phyloP scores from a whole-genome alignment of 345 rosid genomes.

The Mallotus nudiflorus region DNA sequence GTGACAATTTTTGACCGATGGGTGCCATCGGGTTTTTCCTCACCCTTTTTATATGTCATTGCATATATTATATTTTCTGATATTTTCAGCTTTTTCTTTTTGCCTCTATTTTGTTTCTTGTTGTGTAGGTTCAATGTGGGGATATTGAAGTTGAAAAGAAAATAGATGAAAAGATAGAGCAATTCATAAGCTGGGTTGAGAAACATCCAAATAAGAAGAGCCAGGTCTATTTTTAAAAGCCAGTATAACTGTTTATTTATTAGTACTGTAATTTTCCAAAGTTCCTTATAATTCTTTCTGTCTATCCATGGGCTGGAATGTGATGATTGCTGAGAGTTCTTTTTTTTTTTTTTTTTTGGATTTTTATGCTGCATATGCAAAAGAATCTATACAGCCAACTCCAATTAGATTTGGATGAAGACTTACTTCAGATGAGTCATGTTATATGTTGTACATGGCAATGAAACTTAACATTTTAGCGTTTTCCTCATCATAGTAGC shows the following conservation, averaged over 20 bases:
- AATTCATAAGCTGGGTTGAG: conserved; percentile 83
- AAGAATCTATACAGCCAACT: background rate
- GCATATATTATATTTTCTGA: no score
- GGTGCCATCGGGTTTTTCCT: no score
- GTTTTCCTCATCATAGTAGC: background rate
- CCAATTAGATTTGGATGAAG: background rate
- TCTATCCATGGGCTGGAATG: background rate
- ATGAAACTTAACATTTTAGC: background rate
- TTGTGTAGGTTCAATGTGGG: conserved; percentile 82
- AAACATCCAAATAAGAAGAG: conserved; percentile 95
- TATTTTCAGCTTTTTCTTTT: background rate
- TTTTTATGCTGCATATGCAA: background rate
- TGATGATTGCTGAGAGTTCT: background rate
- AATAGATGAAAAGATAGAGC: conserved; percentile 91
- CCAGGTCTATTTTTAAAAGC: conserved; percentile 47
- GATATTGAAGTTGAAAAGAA: conserved; percentile 84
- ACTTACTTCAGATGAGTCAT: background rate
- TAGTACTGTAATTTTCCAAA: no score
- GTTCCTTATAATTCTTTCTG: background rate
- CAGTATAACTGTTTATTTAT: no score
- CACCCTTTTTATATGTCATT: background rate
- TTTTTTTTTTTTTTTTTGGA: no score
- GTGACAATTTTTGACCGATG: background rate
- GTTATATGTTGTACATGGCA: background rate
- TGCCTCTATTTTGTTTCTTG: background rate